Base-by-base conservation (phyloP, 1,284 basidiomycete genomes). In the Irpex sp. region DNA sequence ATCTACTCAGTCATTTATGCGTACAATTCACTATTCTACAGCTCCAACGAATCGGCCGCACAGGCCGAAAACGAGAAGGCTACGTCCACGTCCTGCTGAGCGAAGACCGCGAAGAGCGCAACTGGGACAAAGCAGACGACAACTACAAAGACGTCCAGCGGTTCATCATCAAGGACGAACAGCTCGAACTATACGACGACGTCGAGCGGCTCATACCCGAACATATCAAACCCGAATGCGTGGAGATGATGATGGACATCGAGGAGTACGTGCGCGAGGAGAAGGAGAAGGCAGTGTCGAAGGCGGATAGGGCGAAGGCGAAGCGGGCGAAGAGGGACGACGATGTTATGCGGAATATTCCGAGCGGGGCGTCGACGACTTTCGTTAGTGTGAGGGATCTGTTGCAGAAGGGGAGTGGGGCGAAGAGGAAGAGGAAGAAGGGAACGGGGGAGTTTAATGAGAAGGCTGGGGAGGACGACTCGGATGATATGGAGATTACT, bases 31-130 rank as follows among this genome's bases (percentile, higher is more conserved):
- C 11, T 8, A 26, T 6, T 6, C 52, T 21, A 3, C 19, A 97
- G 94, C 85, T 99, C 15, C 97, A 99, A 85, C 91, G 97, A 21
- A 86, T 98, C 56, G 97, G 97, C 56, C 86, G 97, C 65, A 99
- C 97, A 0, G 97, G 97, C 17, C 92, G 97, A 60, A 96, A 97
- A 75, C 88, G 94, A 37, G 87, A 91, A 59, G 97, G 97, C 5
- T 82, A 86, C 64, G 93, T 99, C 40, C 94, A 97, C 70, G 93
- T 97, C 6, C 82, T 99, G n/a, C 89, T 98, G 69, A 88, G 96
- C 7, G 92, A 97, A 74, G 87, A 88, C 21, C 89, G 96, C 37
- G 97, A 99, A 77, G 96, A 98, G 70, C 75, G 82, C 60, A 98
- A 97, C 71, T 94, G 96, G 84, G 90, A 94, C 61, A 92, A 92